Base-by-base conservation (phyloP, 75 land plant species). In the Pinus taeda region DNA sequence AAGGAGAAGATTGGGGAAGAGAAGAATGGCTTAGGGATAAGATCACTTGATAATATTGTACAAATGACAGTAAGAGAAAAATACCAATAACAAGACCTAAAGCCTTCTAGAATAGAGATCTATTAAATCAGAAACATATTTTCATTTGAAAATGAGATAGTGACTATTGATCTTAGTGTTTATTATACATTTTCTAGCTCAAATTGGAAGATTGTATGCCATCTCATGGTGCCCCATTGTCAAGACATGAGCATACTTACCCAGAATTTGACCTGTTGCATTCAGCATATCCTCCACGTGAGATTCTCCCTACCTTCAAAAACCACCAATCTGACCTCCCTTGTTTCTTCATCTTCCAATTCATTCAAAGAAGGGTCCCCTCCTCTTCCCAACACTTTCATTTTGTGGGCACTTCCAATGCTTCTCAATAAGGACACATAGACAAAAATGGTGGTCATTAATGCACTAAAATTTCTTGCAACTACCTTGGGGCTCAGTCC, bases 301-400 rank as follows among this genome's bases (percentile, higher is more conserved):
- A 80, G 36, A 37, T 74, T 66, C 78, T 62, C 81, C 7, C 81
- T 77, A 3, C 81, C 81, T 49, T 80, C 78, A 55, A 80, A 80
- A 15, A 57, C 0, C 5, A 75, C 57, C 26, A 80, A 55, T 78
- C 57, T 75, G 8, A 77, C 78, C 57, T 24, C 21, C 29, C 57
- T 60, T 21, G 42, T 59, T 29, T 49, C 57, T 14, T 75, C 81
- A 14, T 29, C 77, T 13, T 49, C 78, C 8, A 76, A 4, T 18
- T 76, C 76, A 45, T 39, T 26, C 6, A 74, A 39, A 26, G 70
- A 74, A 21, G 69, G 76, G 20, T 58, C 77, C 45, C 45, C 45
- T 21, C 6, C 15, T 7, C 33, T 36, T 26, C 37, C 75, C 7
- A 39, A 13, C 60, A 37, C 18, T 69, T 59, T 58, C 63, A 5